Evolutionary conservation across 2,329 filamentous ascomycete genomes (phyloP), one percentile per base, ranked within the genome.

Genomic region (Cercospora zeae-maydis): DNA sequence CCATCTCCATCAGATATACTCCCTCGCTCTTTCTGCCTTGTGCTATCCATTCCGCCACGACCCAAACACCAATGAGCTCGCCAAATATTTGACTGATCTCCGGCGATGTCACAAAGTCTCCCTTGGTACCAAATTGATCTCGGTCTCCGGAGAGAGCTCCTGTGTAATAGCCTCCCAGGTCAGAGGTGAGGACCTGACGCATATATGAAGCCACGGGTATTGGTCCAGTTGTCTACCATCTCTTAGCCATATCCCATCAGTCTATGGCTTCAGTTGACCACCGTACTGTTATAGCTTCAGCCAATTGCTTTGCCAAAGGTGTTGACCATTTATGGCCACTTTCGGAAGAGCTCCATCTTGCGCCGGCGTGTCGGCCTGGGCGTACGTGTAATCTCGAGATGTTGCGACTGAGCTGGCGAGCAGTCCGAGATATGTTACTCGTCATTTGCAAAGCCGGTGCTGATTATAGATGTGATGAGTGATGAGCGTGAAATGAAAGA

Each of bases 71-170:
- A 61, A 98, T 82, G 30, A 99, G 83, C 78, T 99, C 95, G 24
- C 95, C 95, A 78, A 99, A 99, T 11, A 98, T 85, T 75, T 98
- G 95, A 0, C 93, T 97, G 71, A 99, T 98, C 77, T 99, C 95
- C 0, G 95, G 95, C 0, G 93, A 97, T 0, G 95, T 99, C 57
- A 98, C 89, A 74, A 99, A 99, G 77, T 99, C 95, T 27, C 95
- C 95, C 73, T 91, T 90, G 60, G 85, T 81, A n/a, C 95, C 95
- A 71, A 99, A 99, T 67, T 93, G 93, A 73, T 97, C 93, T 52
- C 88, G 85, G 19, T 84, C 87, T 63, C 86, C 78, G 59, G 83
- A 83, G 47, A 88, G 83, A 7, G 69, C 63, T 24, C 87, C 85
- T 0, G 92, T 98, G 78, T 99, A 99, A 80, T 99, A 99, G 59